Evolutionary conservation across 371 early-diverging fungal genomes (phyloP).

Genomic region (Mucor racemosus): DNA sequence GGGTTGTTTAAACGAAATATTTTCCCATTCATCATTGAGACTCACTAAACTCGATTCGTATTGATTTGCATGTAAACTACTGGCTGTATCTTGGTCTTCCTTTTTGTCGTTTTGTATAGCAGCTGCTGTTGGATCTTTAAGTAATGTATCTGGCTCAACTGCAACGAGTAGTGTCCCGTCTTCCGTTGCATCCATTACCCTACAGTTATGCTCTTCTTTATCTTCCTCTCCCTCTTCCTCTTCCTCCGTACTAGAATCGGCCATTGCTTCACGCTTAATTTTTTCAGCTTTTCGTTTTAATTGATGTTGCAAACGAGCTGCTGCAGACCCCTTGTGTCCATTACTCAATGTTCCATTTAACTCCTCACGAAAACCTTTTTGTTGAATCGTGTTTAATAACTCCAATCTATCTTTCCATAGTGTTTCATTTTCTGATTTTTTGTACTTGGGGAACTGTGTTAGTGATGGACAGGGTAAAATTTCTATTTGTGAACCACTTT

Average conservation of each 20-base stretch:
- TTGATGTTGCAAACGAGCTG: slow-evolving; percentile 12
- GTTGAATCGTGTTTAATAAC: slow-evolving; percentile 14
- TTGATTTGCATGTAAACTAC: not conserved
- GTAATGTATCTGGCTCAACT: not conserved
- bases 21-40: not conserved
- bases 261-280: slow-evolving; percentile 14
- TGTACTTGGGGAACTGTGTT: slow-evolving; percentile 10
- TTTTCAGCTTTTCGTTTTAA: slow-evolving; percentile 13
- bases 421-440: slow-evolving; percentile 2
- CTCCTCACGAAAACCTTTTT: slow-evolving; percentile 9
- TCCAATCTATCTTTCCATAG: slow-evolving; percentile 22
- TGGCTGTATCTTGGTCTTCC: not conserved
- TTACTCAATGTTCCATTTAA: slow-evolving; percentile 7
- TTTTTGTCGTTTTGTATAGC: not conserved
- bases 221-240: not conserved
- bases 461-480: slow-evolving; percentile 22
- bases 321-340: slow-evolving; percentile 1
- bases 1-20: not conserved
- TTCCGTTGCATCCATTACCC: not conserved
- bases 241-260: not conserved
- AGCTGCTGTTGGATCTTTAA: not conserved
- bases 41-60: not conserved
- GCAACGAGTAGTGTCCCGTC: not conserved
- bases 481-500: slow-evolving; percentile 7
- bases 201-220: not conserved